phyloP scores from a whole-genome alignment of 2,329 filamentous ascomycete species.

The Juglanconis oblonga region DNA sequence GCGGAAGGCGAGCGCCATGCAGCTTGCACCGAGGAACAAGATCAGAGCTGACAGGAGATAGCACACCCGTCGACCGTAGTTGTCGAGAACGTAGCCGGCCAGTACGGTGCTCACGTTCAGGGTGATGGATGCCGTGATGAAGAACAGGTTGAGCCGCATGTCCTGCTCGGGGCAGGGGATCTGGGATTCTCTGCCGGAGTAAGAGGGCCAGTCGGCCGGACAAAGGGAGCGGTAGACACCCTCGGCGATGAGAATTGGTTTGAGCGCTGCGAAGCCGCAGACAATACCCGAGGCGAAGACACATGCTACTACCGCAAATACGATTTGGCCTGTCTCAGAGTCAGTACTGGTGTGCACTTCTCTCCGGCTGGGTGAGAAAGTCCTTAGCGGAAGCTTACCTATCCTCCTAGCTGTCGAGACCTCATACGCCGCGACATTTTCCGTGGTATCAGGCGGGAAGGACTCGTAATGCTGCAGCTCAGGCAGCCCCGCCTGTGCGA shows the following conservation, averaged over 20 bases:
- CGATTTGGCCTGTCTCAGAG: conserved; percentile 53
- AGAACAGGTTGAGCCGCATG: conserved; percentile 63
- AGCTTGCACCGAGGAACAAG: conserved; percentile 57
- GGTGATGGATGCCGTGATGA: conserved; percentile 37
- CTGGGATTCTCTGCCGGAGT: conserved; percentile 7
- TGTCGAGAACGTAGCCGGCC: conserved; percentile 65
- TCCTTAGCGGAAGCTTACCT: conserved; percentile 18
- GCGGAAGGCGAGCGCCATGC: conserved; percentile 30
- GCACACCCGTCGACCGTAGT: conserved; percentile 61
- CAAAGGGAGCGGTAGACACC: conserved; percentile 56
- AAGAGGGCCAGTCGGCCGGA: conserved; percentile 25
- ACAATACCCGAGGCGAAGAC: conserved; percentile 63
- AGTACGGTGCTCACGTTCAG: conserved; percentile 66
- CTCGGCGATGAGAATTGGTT: conserved; percentile 58
- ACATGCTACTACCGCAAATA: conserved; percentile 62
- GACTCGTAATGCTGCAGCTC: conserved; percentile 4
- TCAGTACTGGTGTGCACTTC: not conserved
- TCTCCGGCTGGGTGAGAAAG: no score
- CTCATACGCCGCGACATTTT: conserved; percentile 28
- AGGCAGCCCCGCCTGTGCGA: not conserved
- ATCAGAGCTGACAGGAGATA: conserved; percentile 59
- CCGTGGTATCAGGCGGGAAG: conserved; percentile 2
- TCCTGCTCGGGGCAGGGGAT: conserved; percentile 52
- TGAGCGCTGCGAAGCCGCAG: conserved; percentile 64
- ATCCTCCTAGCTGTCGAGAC: conserved; percentile 26